A percentile compares a stretch with the other conserved stretches of the same genome.
Conservation (phyloP, 148 eudicot genomes). For the Amaranthus palmeri region DNA sequence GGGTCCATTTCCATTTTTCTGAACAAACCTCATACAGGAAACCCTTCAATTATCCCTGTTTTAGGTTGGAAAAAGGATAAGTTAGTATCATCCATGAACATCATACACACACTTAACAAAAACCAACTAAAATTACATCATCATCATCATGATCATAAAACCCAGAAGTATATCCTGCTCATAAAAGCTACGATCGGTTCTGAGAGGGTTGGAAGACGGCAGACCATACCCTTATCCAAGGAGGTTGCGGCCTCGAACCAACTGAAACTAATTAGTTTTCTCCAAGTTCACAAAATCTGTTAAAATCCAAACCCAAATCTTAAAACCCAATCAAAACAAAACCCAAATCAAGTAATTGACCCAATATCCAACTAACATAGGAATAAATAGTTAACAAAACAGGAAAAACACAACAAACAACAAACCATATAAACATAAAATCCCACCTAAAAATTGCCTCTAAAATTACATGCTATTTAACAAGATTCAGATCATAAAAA, state of each 20-base stretch:
- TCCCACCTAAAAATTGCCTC: no score
- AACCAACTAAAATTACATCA: neutral
- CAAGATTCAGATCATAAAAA: neutral
- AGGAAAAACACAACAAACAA: neutral
- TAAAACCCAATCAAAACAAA: neutral
- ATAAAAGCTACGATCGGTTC: no score
- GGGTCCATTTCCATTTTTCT: constrained; percentile 31
- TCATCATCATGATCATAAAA: neutral
- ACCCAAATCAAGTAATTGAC: neutral
- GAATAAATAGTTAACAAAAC: no score
- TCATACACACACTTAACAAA: neutral
- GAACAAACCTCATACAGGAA: constrained; percentile 34
- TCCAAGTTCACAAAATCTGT: neutral
- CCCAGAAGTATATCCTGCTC: no score
- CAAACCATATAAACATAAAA: neutral
- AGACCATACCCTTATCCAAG: no score
- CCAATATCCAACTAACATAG: neutral
- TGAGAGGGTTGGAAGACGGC: no score
- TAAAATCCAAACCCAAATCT: neutral
- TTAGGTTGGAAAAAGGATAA: neutral
- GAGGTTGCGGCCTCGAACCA: no score
- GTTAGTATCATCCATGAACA: neutral
- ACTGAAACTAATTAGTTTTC: no score
- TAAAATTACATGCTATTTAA: neutral
- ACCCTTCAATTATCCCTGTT: constrained; percentile 28